Percentiles rank a stretch among this genome's conserved stretches.
These are phyloP conservation scores for Tetracentron sinense DNA, from an alignment of 164 flowering plant genomes.

Conservation along the genomic window DNA sequence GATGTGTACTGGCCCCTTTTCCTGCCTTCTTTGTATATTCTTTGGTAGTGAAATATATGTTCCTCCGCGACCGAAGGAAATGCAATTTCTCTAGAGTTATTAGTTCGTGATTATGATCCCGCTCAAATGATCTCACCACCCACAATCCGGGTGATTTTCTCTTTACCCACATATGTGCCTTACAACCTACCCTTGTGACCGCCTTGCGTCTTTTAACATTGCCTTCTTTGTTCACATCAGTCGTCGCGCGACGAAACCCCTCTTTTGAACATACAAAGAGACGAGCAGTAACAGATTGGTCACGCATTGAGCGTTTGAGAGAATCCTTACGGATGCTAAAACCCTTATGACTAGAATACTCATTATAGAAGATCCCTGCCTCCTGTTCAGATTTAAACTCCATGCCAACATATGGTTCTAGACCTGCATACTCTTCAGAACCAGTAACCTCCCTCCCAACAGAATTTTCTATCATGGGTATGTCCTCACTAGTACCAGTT, in stretches of 20 bases:
- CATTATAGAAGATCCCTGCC: slow-evolving; percentile 18
- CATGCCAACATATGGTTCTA: slow-evolving; percentile 18
- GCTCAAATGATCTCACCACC: slow-evolving; percentile 17
- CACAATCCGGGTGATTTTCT: slow-evolving; percentile 15
- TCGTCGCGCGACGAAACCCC: slow-evolving; percentile 21
- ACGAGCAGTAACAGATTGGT: slow-evolving; percentile 14
- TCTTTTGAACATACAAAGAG: slow-evolving; percentile 24
- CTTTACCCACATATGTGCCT: slow-evolving; percentile 23
- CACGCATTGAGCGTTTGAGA: slow-evolving; percentile 15
- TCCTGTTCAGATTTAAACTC: slow-evolving; percentile 19
- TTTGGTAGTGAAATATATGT: slow-evolving; percentile 9
- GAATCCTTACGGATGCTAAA: slow-evolving; percentile 22
- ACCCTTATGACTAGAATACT: slow-evolving; percentile 17
- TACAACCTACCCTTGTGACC: slow-evolving; percentile 21
- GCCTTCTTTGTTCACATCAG: slow-evolving; percentile 15
- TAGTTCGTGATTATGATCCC: slow-evolving; percentile 18
- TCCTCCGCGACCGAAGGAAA: slow-evolving; percentile 18
- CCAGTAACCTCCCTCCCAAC: slow-evolving; percentile 16
- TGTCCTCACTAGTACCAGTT: slow-evolving; percentile 4
- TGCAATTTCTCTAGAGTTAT: slow-evolving; percentile 13
- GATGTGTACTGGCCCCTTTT: slow-evolving; percentile 14
- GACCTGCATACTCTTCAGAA: slow-evolving; percentile 7
- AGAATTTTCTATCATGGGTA: slow-evolving; percentile 6
- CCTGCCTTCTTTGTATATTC: slow-evolving; percentile 18
- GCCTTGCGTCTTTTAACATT: slow-evolving; percentile 18